A percentile compares a stretch with the other conserved stretches of the same genome.
phyloP scores from a whole-genome alignment of 257 asterid genomes.

The Ligustrum vulgare region DNA sequence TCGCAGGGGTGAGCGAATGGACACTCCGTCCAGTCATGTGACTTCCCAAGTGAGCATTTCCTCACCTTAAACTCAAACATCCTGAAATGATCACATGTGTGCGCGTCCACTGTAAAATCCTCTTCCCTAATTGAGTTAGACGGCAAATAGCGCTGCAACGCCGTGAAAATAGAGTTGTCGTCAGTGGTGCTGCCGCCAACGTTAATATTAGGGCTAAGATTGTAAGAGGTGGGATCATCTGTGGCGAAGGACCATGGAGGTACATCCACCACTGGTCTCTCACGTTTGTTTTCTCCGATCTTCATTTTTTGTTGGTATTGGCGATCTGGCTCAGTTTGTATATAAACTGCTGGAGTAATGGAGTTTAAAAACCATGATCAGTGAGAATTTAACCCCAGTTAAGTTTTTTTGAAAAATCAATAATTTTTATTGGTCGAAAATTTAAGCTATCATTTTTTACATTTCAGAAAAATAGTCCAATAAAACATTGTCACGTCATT shows the following conservation, averaged over 20 bases:
- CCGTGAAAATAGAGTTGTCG: slow-evolving; percentile 23
- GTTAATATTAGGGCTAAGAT: slow-evolving; percentile 25
- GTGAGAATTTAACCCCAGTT: slow-evolving; percentile 29
- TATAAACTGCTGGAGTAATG: slow-evolving; percentile 58
- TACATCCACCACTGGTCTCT: slow-evolving; percentile 39
- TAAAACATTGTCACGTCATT: no score
- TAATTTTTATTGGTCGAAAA: no score
- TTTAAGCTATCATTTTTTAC: no score
- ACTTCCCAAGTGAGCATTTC: slow-evolving; percentile 25
- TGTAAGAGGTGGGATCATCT: slow-evolving; percentile 28
- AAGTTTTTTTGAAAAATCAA: background rate
- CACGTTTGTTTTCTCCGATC: slow-evolving; percentile 47
- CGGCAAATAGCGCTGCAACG: slow-evolving; percentile 38
- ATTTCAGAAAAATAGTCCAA: no score
- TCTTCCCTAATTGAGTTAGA: slow-evolving; percentile 26
- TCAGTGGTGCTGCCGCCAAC: slow-evolving; percentile 20
- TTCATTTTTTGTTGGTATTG: slow-evolving; percentile 31
- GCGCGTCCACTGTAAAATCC: slow-evolving; percentile 14
- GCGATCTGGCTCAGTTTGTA: slow-evolving; percentile 26
- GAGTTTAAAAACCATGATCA: slow-evolving; percentile 45
- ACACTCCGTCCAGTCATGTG: slow-evolving; percentile 35
- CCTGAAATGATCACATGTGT: slow-evolving; percentile 25
- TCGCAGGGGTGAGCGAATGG: slow-evolving; percentile 28
- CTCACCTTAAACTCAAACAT: slow-evolving; percentile 30
- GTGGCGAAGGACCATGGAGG: slow-evolving; percentile 58